phyloP scores from a whole-genome alignment of 169 alveolate genomes.

The Plasmodium vinckei region DNA sequence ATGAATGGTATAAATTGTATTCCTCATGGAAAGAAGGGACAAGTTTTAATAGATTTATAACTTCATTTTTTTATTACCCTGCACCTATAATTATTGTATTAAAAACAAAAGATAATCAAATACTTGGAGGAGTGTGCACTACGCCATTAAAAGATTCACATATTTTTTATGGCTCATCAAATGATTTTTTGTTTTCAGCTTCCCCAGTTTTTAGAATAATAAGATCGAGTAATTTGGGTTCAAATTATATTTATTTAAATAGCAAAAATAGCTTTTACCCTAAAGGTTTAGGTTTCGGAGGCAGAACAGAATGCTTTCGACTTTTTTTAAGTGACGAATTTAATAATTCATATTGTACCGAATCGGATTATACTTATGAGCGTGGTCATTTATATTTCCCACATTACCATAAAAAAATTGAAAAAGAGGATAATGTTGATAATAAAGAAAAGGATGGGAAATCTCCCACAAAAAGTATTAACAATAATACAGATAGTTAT shows the following conservation, averaged over 20 bases:
- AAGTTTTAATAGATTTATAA: conserved; percentile 72
- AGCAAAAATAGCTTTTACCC: conserved; percentile 72
- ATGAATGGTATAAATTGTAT: conserved; percentile 73
- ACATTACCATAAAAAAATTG: conserved; percentile 19
- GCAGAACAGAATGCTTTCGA: conserved; percentile 75
- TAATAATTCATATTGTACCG: conserved; percentile 75
- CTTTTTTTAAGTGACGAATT: conserved; percentile 74
- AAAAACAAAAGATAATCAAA: conserved; percentile 72
- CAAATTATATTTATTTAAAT: conserved; percentile 65
- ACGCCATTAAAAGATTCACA: conserved; percentile 76
- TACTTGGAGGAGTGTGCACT: conserved; percentile 72
- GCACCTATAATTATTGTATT: conserved; percentile 68
- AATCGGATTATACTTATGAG: conserved; percentile 66
- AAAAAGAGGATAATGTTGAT: neutral
- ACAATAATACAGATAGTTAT: neutral
- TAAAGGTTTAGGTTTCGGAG: conserved; percentile 74
- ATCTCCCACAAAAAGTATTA: neutral
- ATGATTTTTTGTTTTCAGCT: conserved; percentile 72
- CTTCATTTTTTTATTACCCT: conserved; percentile 40
- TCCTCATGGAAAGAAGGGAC: conserved; percentile 76
- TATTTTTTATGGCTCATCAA: conserved; percentile 57
- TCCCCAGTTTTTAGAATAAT: conserved; percentile 67
- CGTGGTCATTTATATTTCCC: conserved; percentile 75
- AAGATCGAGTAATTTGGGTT: conserved; percentile 52
- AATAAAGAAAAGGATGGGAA: neutral